Conservation (phyloP, 2,329 filamentous ascomycete species). For the Ambrosiella cleistominuta region DNA sequence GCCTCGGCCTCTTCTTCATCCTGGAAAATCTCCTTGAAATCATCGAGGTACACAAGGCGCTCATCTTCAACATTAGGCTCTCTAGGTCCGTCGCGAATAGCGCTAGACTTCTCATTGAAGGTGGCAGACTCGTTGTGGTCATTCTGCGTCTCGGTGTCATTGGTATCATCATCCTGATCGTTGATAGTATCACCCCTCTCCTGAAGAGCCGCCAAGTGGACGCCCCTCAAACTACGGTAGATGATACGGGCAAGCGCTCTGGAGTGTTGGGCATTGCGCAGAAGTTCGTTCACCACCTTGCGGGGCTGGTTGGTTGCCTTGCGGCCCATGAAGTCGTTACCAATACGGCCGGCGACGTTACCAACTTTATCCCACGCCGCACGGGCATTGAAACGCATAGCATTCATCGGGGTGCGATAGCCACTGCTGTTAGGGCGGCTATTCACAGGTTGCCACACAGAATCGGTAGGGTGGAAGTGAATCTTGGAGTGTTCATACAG, state of each 20-base stretch:
- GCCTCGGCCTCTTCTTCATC: conserved; percentile 73
- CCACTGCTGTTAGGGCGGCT: conserved; percentile 32
- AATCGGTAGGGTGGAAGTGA: conserved; percentile 38
- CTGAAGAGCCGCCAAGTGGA: conserved; percentile 3
- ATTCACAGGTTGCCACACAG: conserved; percentile 28
- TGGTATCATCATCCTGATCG: conserved; percentile 1
- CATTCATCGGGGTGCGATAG: conserved; percentile 53
- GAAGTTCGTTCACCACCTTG: conserved; percentile 65
- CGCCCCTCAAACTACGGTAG: conserved; percentile 55
- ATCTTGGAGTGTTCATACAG: conserved; percentile 59
- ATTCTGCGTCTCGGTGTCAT: not conserved
- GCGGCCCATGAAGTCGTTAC: conserved; percentile 79
- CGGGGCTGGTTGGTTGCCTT: conserved; percentile 55
- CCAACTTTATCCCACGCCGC: conserved; percentile 64
- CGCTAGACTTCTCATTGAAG: conserved; percentile 7
- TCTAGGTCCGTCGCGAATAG: not conserved
- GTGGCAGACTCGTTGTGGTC: not conserved
- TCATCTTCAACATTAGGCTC: conserved; percentile 31
- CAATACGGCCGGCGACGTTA: conserved; percentile 68
- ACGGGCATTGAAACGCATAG: conserved; percentile 58
- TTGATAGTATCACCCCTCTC: not conserved
- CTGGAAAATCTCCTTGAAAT: conserved; percentile 62
- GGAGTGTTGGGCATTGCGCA: conserved; percentile 53
- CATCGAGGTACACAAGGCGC: conserved; percentile 61
- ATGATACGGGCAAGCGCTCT: conserved; percentile 75